Evolutionary conservation across 805 yeast genomes (phyloP), one percentile per base, ranked within the genome.

Genomic region (Teunomyces aglyptinius): DNA sequence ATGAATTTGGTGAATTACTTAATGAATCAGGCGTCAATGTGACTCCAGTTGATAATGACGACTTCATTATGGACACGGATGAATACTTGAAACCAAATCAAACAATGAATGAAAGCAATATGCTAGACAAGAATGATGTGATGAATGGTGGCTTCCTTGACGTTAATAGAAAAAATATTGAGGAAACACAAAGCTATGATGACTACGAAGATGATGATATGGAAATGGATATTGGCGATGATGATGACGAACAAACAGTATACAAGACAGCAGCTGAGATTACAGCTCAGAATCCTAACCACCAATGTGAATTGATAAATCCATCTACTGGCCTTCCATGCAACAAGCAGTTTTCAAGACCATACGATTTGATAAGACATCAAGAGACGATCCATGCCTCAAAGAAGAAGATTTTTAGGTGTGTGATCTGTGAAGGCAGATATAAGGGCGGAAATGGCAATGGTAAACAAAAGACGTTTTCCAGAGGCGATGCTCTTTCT

Each of bases 301-400:
- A 85, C 53, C 75, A 79, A 50, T 85, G 91, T 61, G 71, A 68
- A 46, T 70, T 83, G 63, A 64, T 76, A 7, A 82, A 82, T 55
- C 85, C 88, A 4, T 61, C 77, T 22, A 80, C 87, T 0, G 83
- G 86, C 13, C 61, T 71, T 50, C 79, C 81, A 19, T 89, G 96
- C 66, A 69, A 77, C 55, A 87, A 87, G 67, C 82, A 83, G 58
- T 92, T 92, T 61, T 89, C 97, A 13, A 80, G 99, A 60, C 76
- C 77, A 13, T 72, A 72, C 49, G 77, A 72, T 55, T 63, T 72
- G 52, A 69, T 72, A 16, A 65, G 77, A 48, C 77, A 72, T 55
- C 76, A 72, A 57, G 76, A 72, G 50, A 72, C 77, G n/a, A 70
- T 72, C n/a, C 77, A 72, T 53, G 76, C 77, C 1, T 46, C 73